phyloP scores from a whole-genome alignment of 2,329 filamentous ascomycete genomes.

The Aspergillus floridensis region DNA sequence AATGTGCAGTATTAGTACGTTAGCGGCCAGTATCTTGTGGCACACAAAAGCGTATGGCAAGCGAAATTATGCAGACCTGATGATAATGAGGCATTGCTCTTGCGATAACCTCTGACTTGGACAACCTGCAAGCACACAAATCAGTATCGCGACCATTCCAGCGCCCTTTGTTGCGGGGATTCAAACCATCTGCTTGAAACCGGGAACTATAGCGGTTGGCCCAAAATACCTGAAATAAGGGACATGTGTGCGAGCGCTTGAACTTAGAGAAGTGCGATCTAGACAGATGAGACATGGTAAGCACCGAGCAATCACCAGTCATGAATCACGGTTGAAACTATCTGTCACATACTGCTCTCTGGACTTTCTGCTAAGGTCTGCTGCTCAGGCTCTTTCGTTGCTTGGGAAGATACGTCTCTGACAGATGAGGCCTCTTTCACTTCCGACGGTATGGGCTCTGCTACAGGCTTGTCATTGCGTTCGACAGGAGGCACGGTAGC shows the following conservation, averaged over 20 bases:
- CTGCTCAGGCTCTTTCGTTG: slow-evolving; percentile 26
- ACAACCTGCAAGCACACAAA: slow-evolving; percentile 54
- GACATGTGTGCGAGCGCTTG: slow-evolving; percentile 51
- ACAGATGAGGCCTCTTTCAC: slow-evolving; percentile 17
- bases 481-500: slow-evolving; percentile 7
- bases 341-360: slow-evolving; percentile 35
- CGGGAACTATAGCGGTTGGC: slow-evolving; percentile 84
- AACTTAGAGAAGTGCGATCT: slow-evolving; percentile 41
- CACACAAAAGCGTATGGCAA: neutral
- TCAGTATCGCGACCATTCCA: slow-evolving; percentile 4
- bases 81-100: slow-evolving; percentile 40
- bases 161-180: neutral
- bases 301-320: neutral
- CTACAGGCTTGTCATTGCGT: slow-evolving; percentile 15
- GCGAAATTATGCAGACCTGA: slow-evolving; percentile 31
- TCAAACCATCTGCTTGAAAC: slow-evolving; percentile 84
- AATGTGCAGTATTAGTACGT: neutral
- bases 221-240: slow-evolving; percentile 91
- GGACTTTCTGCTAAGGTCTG: slow-evolving; percentile 31
- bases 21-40: neutral
- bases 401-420: slow-evolving; percentile 18
- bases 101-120: slow-evolving; percentile 57
- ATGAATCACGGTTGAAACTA: neutral
- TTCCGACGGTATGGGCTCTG: slow-evolving; percentile 15
- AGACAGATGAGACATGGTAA: slow-evolving; percentile 4